Conservation (phyloP, 2,329 filamentous ascomycete genomes). For the Colletotrichum falcatum region DNA sequence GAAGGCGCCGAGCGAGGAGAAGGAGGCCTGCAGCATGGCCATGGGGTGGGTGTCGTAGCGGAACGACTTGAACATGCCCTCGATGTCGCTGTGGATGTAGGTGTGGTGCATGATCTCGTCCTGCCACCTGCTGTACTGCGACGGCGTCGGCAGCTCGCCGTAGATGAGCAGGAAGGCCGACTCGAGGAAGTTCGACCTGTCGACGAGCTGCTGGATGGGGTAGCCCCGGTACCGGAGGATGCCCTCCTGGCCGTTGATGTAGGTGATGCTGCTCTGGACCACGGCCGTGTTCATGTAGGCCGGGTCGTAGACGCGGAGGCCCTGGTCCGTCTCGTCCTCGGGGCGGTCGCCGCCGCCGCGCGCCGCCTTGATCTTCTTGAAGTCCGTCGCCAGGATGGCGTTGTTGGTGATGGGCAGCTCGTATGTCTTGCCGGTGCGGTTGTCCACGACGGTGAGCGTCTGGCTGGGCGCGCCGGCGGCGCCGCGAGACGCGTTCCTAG, state of each 20-base stretch:
- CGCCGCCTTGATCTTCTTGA: constrained; percentile 62
- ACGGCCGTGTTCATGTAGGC: constrained; percentile 66
- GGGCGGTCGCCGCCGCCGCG: constrained; percentile 50
- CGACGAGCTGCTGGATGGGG: constrained; percentile 63
- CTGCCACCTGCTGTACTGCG: constrained; percentile 57
- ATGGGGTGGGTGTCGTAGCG: constrained; percentile 65
- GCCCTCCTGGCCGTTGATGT: constrained; percentile 65
- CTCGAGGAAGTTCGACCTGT: constrained; percentile 63
- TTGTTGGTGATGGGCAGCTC: constrained; percentile 63
- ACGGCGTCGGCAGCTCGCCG: constrained; percentile 59
- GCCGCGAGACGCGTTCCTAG: constrained; percentile 36
- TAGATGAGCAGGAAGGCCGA: constrained; percentile 64
- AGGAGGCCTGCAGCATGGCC: constrained; percentile 63
- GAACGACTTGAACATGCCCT: constrained; percentile 63
- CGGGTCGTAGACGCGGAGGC: constrained; percentile 63
- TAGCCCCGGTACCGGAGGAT: constrained; percentile 65
- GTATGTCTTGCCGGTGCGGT: constrained; percentile 61
- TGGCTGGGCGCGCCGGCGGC: constrained; percentile 43
- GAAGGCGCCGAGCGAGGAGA: constrained; percentile 62
- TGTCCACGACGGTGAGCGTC: constrained; percentile 60
- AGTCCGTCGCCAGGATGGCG: constrained; percentile 61
- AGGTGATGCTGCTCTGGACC: constrained; percentile 62
- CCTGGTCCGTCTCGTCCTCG: constrained; percentile 61
- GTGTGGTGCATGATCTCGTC: constrained; percentile 64
- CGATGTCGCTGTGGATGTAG: constrained; percentile 61